Base-by-base conservation (phyloP, 345 rosid genomes). In the Passiflora organensis region DNA sequence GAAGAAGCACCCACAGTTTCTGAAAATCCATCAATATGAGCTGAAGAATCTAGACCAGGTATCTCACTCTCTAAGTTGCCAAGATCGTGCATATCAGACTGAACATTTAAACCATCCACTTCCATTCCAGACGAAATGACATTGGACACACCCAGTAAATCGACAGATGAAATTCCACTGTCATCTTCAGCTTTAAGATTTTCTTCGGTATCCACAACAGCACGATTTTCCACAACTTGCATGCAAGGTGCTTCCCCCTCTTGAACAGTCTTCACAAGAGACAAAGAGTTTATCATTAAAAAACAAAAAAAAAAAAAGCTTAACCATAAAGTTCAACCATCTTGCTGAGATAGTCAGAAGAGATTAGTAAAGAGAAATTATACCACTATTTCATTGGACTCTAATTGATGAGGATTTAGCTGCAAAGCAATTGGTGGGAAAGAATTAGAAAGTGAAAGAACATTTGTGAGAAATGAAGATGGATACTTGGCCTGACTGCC, bases 11-110 rank as follows among this genome's bases (percentile, higher is more conserved):
- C 81, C 67, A 60, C 32, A 28, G 77, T 70, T 61, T 82, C 84
- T 58, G 93, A 76, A 38, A 76, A 60, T 48, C 78, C 73, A 64
- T 79, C 81, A 58, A 70, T 62, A 56, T 34, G 82, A 50, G 74
- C 77, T 75, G 81, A 75, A 66, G 96, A 80, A 65, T 74, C 80
- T 39, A 91, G 73, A 58, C 96, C 96, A 65, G 95, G 98, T 62
- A 91, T 88, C 68, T 70, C 87, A 73, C 77, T 76, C 63, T 79
- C 96, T 51, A 63, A 28, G 68, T 75, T 75, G 37, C 68, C 77
- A 48, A 59, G 53, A 56, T 65, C 81, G 48, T 65, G 82, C 54
- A 42, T 47, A 60, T 73, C 77, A 67, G 79, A 71, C 19, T 80
- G 68, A 56, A 73, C 18, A 52, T 58, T 62, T 47, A 48, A 22